phyloP scores from a whole-genome alignment of 306 rosid genomes.

The Prinsepia uniflora region DNA sequence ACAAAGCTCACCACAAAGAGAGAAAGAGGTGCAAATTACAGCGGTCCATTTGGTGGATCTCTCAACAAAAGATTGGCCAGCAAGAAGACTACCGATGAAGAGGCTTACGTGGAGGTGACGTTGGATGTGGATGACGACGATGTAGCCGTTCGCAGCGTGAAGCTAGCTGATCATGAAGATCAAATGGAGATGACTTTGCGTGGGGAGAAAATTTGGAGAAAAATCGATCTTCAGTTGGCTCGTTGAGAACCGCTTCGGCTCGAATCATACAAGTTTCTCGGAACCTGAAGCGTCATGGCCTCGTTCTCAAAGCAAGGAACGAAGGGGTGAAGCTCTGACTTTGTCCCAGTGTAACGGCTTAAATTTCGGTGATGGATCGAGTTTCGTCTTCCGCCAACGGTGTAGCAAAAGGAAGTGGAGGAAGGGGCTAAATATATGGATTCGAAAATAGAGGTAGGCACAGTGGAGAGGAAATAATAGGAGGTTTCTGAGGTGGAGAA shows the following conservation, averaged over 20 bases:
- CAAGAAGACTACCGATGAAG: slow-evolving; percentile 13
- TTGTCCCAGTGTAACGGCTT: no score
- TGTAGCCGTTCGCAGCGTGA: slow-evolving; percentile 45
- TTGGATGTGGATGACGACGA: slow-evolving; percentile 39
- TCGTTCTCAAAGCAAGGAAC: slow-evolving; percentile 23
- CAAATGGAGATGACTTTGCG: slow-evolving; percentile 32
- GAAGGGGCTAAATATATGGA: no score
- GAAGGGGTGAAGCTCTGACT: no score
- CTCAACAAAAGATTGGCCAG: slow-evolving; percentile 2
- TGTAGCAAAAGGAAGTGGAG: no score
- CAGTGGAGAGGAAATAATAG: no score
- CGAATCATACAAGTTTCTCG: slow-evolving; percentile 42
- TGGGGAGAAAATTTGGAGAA: slow-evolving; percentile 25
- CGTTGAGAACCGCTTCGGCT: slow-evolving; percentile 25
- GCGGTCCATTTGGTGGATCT: not conserved
- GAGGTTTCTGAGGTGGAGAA: no score
- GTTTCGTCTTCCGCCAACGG: no score
- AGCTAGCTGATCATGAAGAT: slow-evolving; percentile 19
- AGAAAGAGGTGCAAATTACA: not conserved
- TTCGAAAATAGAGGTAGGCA: no score
- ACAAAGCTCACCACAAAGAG: not conserved
- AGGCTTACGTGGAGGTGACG: slow-evolving; percentile 38
- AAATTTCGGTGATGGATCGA: no score
- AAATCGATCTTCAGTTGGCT: slow-evolving; percentile 26
- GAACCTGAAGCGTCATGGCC: slow-evolving; percentile 40